These are phyloP conservation scores for Fusarium avenaceum DNA, from an alignment of 2,329 filamentous ascomycete species.

Conservation along the genomic window DNA sequence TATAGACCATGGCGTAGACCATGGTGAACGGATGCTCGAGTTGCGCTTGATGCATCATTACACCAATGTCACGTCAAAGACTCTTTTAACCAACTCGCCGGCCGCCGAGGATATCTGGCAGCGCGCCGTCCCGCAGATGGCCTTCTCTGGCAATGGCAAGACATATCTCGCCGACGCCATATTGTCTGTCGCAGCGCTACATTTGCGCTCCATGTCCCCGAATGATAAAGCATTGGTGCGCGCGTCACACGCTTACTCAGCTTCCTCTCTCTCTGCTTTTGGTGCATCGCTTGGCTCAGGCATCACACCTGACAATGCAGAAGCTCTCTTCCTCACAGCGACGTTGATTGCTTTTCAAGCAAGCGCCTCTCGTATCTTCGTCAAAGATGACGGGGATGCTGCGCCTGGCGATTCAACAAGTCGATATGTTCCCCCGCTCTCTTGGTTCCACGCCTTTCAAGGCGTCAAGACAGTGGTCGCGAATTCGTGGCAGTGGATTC, in stretches of 20 bases:
- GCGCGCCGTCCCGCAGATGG: conserved; percentile 70
- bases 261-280: conserved; percentile 72
- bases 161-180: conserved; percentile 73
- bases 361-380: conserved; percentile 72
- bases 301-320: conserved; percentile 70
- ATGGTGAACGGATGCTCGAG: conserved; percentile 67
- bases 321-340: conserved; percentile 73
- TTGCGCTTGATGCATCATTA: conserved; percentile 75
- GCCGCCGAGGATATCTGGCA: conserved; percentile 70
- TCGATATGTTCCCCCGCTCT: conserved; percentile 70
- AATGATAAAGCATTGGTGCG: conserved; percentile 71
- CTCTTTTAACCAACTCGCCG: conserved; percentile 67
- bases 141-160: conserved; percentile 69
- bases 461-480: conserved; percentile 76
- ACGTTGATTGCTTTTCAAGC: conserved; percentile 77
- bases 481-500: conserved; percentile 74
- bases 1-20: conserved; percentile 51
- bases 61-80: conserved; percentile 71
- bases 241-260: conserved; percentile 75
- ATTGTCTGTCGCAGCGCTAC: conserved; percentile 73
- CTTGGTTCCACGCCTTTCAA: conserved; percentile 77
- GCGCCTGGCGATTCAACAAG: conserved; percentile 55
- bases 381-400: conserved; percentile 65
- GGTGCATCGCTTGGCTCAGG: conserved; percentile 68
- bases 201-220: conserved; percentile 69